A percentile compares a stretch with the other conserved stretches of the same genome.
These are phyloP conservation scores for Tetracentron sinense DNA, from an alignment of 164 flowering plant species.

Conservation along the genomic window DNA sequence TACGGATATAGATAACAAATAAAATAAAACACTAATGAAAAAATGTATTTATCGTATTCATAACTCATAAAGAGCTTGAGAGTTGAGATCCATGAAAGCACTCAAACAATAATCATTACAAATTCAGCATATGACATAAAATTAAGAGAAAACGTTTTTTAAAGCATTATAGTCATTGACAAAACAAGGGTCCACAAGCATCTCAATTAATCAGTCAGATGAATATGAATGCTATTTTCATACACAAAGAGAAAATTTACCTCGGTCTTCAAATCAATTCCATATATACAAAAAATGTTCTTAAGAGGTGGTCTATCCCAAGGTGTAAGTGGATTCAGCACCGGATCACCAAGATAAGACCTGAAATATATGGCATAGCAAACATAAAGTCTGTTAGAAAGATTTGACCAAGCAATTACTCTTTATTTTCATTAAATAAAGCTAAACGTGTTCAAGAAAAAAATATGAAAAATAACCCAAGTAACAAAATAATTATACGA, in stretches of 20 bases:
- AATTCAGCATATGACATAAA: no score
- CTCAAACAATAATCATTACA: no score
- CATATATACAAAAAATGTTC: conserved; percentile 93
- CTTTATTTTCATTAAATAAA: neutral
- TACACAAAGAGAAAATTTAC: conserved; percentile 30
- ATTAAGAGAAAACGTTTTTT: no score
- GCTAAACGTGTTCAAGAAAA: neutral
- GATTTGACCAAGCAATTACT: neutral
- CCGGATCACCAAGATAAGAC: conserved; percentile 89
- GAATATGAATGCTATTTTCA: neutral
- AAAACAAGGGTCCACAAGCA: neutral
- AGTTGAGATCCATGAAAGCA: no score
- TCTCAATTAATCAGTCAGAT: neutral
- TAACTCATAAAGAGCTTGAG: no score
- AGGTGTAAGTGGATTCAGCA: conserved; percentile 90
- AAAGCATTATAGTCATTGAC: neutral
- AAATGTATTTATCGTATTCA: no score
- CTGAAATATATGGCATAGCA: conserved; percentile 43
- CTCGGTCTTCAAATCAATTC: conserved; percentile 84
- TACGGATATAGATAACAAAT: no score
- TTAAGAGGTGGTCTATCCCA: conserved; percentile 99
- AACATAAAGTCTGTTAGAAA: conserved; percentile 7
- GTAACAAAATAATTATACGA: no score
- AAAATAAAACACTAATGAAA: no score
- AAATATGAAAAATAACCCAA: neutral